These are phyloP conservation scores for Pulicaria dysenterica DNA, from an alignment of 129 eudicot genomes.

Conservation along the genomic window DNA sequence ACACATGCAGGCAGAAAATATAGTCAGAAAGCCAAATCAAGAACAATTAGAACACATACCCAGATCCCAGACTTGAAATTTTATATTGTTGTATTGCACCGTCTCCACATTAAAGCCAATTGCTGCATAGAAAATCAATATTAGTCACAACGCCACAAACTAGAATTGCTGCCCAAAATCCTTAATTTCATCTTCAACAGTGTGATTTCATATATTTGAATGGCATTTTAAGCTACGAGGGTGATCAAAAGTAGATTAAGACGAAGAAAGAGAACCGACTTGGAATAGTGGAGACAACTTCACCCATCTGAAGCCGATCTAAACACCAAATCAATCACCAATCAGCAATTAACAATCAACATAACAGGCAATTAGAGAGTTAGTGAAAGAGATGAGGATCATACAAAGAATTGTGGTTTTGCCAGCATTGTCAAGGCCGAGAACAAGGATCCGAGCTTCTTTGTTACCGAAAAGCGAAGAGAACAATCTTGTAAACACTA, in stretches of 20 bases:
- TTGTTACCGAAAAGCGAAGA: conserved; percentile 90
- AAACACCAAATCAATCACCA: conserved; percentile 28
- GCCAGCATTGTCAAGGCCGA: conserved; percentile 99
- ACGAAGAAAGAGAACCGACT: conserved; percentile 58
- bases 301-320: conserved; percentile 99
- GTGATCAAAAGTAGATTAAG: not conserved
- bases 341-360: not conserved
- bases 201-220: too few species aligned
- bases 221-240: not conserved
- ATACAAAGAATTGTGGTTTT: conserved; percentile 98
- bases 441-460: conserved; percentile 98
- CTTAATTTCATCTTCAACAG: too few species aligned
- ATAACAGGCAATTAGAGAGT: not conserved
- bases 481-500: conserved; percentile 75
- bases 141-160: conserved; percentile 8
- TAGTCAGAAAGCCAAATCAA: conserved; percentile 1
- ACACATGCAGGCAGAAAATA: conserved; percentile 6
- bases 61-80: conserved; percentile 99
- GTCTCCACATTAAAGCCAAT: conserved; percentile 99
- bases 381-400: conserved; percentile 4
- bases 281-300: conserved; percentile 99
- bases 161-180: not conserved
- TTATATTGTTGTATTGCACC: conserved; percentile 93
- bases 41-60: conserved; percentile 53
- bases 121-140: conserved; percentile 59